These are phyloP conservation scores for Terana coerulea DNA, from an alignment of 768 basidiomycete genomes.

Conservation along the genomic window DNA sequence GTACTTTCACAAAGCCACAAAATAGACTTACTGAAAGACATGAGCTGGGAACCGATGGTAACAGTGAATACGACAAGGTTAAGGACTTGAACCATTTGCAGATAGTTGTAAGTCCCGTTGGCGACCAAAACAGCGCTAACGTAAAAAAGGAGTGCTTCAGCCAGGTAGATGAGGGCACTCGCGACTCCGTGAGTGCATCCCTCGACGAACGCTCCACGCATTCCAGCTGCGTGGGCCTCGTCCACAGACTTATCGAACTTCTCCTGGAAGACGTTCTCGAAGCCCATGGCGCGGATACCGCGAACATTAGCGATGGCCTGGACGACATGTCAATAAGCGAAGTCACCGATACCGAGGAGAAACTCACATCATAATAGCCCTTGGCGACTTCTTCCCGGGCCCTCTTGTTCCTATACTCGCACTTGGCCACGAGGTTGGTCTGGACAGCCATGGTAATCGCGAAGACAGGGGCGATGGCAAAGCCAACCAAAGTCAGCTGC, in stretches of 20 bases:
- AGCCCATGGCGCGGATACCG: conserved; percentile 83
- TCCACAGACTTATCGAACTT: conserved; percentile 66
- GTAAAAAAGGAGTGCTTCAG: conserved; percentile 89
- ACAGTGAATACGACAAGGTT: conserved; percentile 92
- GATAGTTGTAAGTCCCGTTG: conserved; percentile 77
- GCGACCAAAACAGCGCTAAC: conserved; percentile 85
- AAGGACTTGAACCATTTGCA: conserved; percentile 86
- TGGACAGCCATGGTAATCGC: conserved; percentile 71
- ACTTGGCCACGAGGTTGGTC: conserved; percentile 62
- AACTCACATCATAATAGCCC: conserved; percentile 77
- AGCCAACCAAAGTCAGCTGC: conserved; percentile 88
- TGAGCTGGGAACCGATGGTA: conserved; percentile 84
- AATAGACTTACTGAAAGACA: conserved; percentile 82
- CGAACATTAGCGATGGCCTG: conserved; percentile 81
- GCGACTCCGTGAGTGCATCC: conserved; percentile 82
- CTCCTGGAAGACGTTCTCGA: conserved; percentile 64
- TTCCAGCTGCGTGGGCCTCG: conserved; percentile 60
- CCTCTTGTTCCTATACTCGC: conserved; percentile 77
- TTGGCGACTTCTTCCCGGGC: conserved; percentile 83
- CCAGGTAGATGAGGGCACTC: conserved; percentile 80
- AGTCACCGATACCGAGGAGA: conserved; percentile 1
- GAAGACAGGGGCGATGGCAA: conserved; percentile 86
- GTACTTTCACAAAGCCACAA: conserved; percentile 7
- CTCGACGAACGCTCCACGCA: conserved; percentile 80
- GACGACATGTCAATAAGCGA: conserved; percentile 1